Base-by-base conservation (phyloP, 768 basidiomycete genomes). In the Boletus sp. region DNA sequence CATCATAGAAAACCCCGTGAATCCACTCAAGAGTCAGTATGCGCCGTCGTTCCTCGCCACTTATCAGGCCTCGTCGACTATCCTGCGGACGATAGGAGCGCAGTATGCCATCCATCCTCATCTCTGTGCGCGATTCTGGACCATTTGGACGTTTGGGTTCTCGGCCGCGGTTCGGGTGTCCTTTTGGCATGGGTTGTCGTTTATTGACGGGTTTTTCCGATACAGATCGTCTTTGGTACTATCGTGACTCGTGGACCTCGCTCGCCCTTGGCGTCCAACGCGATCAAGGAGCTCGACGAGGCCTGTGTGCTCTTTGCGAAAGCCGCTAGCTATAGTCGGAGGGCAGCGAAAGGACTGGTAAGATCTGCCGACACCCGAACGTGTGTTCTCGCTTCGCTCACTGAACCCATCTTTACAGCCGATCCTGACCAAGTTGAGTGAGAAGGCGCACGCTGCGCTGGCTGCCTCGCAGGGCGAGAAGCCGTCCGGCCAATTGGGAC, bases 161-260 rank as follows among this genome's bases (percentile, higher is more conserved):
- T 78, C 77, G 11, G 79, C 83, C 29, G 81, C 78, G 48, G 79
- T 83, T 45, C 50, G 76, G 62, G 27, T 49, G 10, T 32, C 23
- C 2, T 54, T 42, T 4, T 39, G 32, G 19, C 25, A n/a, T 48
- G 3, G 33, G 8, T 30, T 10, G 11, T 39, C 15, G 21, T 23
- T 47, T 9, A 25, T 50, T 64, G 40, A 63, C 30, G 35, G 33
- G 27, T 5, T 25, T 25, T 23, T 43, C 30, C 9, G 27, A 15
- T 9, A 34, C 53, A 90, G 88, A 78, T 89, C 10, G 84, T 91
- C 15, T 87, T 91, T 61, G 90, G 88, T 4, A 85, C 87, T 5
- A 84, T 92, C 19, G 90, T 87, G 2, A 88, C 85, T 3, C 80
- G 86, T 29, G 83, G 85, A 4, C 90, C 90, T 6, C 73, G 79